Evolutionary conservation across 148 eudicot species (phyloP), one percentile per base, ranked within the genome.

Genomic region (Euryodendron excelsum): DNA sequence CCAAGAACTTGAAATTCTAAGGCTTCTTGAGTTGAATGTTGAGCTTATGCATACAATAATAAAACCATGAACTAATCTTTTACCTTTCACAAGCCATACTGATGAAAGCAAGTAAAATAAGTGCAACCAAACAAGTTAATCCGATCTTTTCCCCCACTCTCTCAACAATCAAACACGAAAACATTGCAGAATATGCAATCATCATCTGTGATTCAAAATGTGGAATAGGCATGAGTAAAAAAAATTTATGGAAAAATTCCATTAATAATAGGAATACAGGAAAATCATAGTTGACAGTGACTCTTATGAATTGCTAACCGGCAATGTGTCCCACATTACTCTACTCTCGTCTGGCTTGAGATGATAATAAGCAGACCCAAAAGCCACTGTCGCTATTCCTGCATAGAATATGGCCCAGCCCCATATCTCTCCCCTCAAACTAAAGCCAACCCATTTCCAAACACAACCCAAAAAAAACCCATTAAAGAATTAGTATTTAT

Each of bases 291-390:
- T n/a, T n/a, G 25, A 41, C 47, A 6, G 21, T 0, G 2, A 13
- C 4, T 1, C 0, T 2, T 18, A 20, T 21, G 45, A 5, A 34
- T 37, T n/a, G 17, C 72, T 37, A 37, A 68, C 73, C 73, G 73
- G 53, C 55, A 69, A 45, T 10, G 73, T 41, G 73, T 69, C 73
- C 73, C 73, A 41, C 31, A 25, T 44, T 21, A 45, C 17, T 69
- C 55, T 69, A 44, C 73, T 45, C 21, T 69, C 53, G 44, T 23
- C 73, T 1, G 73, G 73, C 55, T 69, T 69, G 28, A 69, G 73
- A 69, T 69, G 73, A 69, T 41, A 69, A 44, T 69, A 69, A 23
- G 73, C 73, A 69, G 73, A 69, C 18, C 73, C 73, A 69, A 41
- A 69, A 69, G 73, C 73, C 33, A 41, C 34, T 44, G 73, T 30